Evolutionary conservation across 768 basidiomycete genomes (phyloP).

Genomic region (Phaeotremella fagi): DNA sequence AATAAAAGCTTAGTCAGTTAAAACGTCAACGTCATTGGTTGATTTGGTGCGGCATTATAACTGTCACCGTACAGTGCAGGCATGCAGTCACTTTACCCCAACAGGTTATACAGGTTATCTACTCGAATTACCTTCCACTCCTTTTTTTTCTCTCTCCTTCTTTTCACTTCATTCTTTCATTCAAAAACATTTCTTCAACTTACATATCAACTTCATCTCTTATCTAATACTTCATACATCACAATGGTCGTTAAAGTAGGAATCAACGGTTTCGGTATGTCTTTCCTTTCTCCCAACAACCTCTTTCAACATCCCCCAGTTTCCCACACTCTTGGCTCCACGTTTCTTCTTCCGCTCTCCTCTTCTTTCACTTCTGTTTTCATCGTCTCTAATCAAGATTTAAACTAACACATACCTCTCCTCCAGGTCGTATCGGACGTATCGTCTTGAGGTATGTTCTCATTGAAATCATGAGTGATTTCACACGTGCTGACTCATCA

Average conservation of each 20-base stretch:
- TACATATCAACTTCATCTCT: not conserved
- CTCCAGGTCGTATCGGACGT: constrained; percentile 93
- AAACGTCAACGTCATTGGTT: not conserved
- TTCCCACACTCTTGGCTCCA: not conserved
- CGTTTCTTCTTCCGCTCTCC: not conserved
- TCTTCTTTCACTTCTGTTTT: constrained; percentile 1
- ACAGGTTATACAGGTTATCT: too few species aligned
- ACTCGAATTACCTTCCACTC: too few species aligned
- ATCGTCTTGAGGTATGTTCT: constrained; percentile 62
- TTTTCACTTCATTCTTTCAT: constrained; percentile 6
- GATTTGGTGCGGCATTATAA: too few species aligned
- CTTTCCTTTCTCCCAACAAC: not conserved
- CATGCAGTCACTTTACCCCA: too few species aligned
- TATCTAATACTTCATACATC: constrained; percentile 1
- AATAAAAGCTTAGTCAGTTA: too few species aligned
- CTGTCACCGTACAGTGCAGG: too few species aligned
- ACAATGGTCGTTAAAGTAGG: constrained; percentile 73
- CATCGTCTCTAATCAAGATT: too few species aligned
- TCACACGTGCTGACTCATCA: not conserved
- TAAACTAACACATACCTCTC: constrained; percentile 3
- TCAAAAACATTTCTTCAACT: not conserved
- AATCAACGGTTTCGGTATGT: constrained; percentile 78
- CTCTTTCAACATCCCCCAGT: too few species aligned
- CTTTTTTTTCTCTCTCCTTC: constrained; percentile 10
- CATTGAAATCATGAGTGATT: not conserved